Percentiles rank a stretch among this genome's conserved stretches.
phyloP scores from a whole-genome alignment of 2,329 filamentous ascomycete species.

The Tympanopsis confertula region DNA sequence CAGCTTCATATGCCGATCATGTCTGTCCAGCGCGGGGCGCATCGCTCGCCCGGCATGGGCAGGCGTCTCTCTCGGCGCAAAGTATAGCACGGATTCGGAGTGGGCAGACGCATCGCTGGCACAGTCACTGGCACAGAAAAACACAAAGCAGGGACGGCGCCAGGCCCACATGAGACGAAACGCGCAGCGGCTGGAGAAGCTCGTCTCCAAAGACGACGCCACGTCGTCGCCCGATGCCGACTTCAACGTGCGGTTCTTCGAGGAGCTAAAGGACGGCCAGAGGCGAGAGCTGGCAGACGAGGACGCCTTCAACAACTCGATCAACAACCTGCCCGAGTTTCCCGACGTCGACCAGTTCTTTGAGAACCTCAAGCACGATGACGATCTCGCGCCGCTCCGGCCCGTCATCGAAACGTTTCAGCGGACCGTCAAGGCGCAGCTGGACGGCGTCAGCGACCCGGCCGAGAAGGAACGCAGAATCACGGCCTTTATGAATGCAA shows the following conservation, averaged over 20 bases:
- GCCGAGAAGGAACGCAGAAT: neutral
- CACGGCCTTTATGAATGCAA: neutral
- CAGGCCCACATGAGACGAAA: too few species aligned
- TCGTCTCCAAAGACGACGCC: too few species aligned
- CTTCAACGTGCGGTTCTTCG: constrained; percentile 30
- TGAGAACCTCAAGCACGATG: neutral
- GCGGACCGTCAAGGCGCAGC: neutral
- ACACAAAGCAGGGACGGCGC: too few species aligned
- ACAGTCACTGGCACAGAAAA: too few species aligned
- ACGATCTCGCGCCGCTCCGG: neutral
- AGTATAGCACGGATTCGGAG: constrained; percentile 10
- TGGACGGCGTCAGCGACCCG: neutral
- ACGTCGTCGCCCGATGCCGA: too few species aligned
- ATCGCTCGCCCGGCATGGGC: constrained; percentile 13
- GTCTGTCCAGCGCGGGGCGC: constrained; percentile 17
- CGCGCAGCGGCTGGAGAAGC: too few species aligned
- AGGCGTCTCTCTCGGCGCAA: constrained; percentile 10
- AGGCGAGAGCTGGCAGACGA: constrained; percentile 24
- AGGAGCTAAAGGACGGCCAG: constrained; percentile 26
- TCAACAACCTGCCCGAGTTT: constrained; percentile 9
- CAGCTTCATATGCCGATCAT: constrained; percentile 23
- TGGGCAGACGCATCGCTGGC: too few species aligned
- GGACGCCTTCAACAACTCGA: constrained; percentile 25
- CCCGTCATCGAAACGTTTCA: neutral
- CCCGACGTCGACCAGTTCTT: neutral